A percentile compares a stretch with the other conserved stretches of the same genome.
Conservation (phyloP, 1,284 basidiomycete species). For the Peniophora sp. region DNA sequence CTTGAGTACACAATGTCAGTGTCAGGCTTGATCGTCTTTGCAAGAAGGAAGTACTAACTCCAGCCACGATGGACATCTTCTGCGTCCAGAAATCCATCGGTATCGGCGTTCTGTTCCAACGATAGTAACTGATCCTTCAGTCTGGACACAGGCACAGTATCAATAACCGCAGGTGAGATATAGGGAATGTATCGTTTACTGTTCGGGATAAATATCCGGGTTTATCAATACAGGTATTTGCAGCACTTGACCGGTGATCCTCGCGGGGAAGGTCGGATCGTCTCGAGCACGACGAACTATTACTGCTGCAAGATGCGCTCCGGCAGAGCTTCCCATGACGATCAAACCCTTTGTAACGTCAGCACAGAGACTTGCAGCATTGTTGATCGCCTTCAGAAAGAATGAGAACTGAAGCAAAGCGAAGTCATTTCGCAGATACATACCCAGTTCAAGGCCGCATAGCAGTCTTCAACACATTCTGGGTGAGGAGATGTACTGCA, state of each 20-base stretch:
- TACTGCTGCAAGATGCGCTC: slow-evolving; percentile 11
- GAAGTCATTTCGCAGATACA: background rate
- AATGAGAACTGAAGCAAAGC: background rate
- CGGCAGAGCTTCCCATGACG: slow-evolving; percentile 10
- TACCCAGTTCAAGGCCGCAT: slow-evolving; percentile 9
- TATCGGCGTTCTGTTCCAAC: slow-evolving; percentile 7
- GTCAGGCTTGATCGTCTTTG: background rate
- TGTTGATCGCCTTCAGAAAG: slow-evolving; percentile 2
- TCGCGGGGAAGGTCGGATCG: slow-evolving; percentile 1
- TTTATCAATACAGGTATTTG: slow-evolving; percentile 7
- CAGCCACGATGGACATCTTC: too few species aligned
- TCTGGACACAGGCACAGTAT: background rate
- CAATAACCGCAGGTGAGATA: too few species aligned
- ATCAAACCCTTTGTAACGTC: slow-evolving; percentile 10
- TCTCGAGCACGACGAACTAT: slow-evolving; percentile 8
- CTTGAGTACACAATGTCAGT: background rate
- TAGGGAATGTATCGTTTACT: slow-evolving; percentile 1
- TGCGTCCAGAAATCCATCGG: background rate
- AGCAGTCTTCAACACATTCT: slow-evolving; percentile 5
- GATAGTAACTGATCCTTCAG: slow-evolving; percentile 6
- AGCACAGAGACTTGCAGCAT: slow-evolving; percentile 4
- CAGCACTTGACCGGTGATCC: slow-evolving; percentile 9
- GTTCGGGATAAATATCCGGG: slow-evolving; percentile 6
- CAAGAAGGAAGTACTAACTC: too few species aligned
- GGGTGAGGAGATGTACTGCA: slow-evolving; percentile 5